Conservation (phyloP, 257 asterid genomes). For the Penstemon eatonii region DNA sequence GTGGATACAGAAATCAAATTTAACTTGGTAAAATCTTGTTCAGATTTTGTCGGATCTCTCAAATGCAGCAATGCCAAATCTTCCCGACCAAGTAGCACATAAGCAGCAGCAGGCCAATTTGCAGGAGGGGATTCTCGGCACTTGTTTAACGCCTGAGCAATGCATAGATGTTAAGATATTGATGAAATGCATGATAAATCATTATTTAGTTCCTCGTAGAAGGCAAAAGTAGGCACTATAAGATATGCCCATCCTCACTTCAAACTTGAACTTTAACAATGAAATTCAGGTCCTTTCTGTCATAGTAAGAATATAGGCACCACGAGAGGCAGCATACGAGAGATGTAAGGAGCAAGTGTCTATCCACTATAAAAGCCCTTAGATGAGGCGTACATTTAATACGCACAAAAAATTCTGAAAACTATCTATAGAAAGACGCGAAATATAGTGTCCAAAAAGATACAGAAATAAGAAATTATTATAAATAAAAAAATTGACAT, state of each 20-base stretch:
- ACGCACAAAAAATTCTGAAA: not conserved
- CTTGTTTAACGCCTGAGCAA: constrained; percentile 73
- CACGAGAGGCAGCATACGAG: not conserved
- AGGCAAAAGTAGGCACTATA: too few species aligned
- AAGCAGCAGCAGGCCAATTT: constrained; percentile 96
- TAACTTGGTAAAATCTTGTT: constrained; percentile 57
- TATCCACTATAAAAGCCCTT: not conserved
- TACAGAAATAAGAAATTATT: constrained; percentile 20
- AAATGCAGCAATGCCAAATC: constrained; percentile 77
- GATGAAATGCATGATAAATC: too few species aligned
- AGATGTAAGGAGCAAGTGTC: not conserved
- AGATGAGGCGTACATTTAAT: not conserved
- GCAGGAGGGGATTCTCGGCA: constrained; percentile 96
- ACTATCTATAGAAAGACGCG: constrained; percentile 9
- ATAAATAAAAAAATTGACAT: constrained; percentile 11
- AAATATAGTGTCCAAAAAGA: not conserved
- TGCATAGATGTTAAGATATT: constrained; percentile 14
- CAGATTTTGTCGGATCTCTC: constrained; percentile 59
- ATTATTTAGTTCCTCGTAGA: too few species aligned
- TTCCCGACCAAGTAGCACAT: constrained; percentile 94
- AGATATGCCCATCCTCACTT: too few species aligned
- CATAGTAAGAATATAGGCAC: not conserved
- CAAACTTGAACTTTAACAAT: too few species aligned
- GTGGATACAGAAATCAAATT: constrained; percentile 70
- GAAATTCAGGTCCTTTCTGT: too few species aligned